Evolutionary conservation across 768 basidiomycete species (phyloP).

Genomic region (Mycena metata): DNA sequence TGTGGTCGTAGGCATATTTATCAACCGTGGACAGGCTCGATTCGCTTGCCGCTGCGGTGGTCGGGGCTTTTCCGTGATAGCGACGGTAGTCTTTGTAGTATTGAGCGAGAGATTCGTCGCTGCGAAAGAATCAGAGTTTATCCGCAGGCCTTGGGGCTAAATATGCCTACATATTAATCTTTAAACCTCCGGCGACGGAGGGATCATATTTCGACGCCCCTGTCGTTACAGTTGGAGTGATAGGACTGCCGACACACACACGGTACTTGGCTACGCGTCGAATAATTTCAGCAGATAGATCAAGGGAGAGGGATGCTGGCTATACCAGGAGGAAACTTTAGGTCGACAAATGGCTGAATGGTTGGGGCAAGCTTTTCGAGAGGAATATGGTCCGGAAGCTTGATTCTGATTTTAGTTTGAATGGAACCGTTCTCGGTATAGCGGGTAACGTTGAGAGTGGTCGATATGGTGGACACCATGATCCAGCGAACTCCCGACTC

Average conservation of each 20-base stretch:
- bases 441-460: slow-evolving; percentile 1
- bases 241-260: not conserved
- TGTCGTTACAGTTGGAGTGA: not conserved
- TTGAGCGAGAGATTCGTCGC: slow-evolving; percentile 6
- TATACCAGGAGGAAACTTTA: not conserved
- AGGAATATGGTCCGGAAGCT: not conserved
- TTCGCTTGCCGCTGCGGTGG: not conserved
- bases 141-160: not conserved
- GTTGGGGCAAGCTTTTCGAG: not conserved
- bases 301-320: not conserved
- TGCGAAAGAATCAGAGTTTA: not conserved
- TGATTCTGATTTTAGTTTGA: not conserved
- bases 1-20: not conserved
- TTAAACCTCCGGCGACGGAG: not conserved
- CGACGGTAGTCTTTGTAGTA: slow-evolving; percentile 17
- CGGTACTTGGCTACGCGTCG: not conserved
- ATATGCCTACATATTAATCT: slow-evolving; percentile 4
- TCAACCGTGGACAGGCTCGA: not conserved
- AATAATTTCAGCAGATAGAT: not conserved
- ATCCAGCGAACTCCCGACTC: no score
- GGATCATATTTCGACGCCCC: not conserved
- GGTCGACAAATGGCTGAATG: not conserved
- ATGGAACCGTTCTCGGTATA: not conserved
- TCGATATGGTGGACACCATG: not conserved
- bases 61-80: not conserved